Evolutionary conservation across 2,329 filamentous ascomycete genomes (phyloP).

Genomic region (Colletotrichum sp.): DNA sequence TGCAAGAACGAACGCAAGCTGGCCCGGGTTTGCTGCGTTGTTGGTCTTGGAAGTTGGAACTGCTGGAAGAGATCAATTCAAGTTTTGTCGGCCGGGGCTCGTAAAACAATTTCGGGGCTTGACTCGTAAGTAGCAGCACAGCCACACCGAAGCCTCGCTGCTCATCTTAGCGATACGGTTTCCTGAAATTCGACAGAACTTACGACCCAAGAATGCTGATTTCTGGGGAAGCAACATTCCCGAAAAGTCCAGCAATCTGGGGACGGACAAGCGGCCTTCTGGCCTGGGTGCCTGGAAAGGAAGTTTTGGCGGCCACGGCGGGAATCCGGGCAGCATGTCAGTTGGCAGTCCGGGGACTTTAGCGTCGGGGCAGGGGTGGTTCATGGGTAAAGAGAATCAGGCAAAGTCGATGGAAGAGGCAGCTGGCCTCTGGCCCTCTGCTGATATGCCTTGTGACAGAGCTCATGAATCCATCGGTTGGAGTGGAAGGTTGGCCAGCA

Average conservation of each 20-base stretch:
- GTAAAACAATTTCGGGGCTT: constrained; percentile 11
- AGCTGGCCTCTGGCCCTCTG: not conserved
- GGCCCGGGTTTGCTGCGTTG: not conserved
- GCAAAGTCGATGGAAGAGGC: not conserved
- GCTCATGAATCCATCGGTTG: not conserved
- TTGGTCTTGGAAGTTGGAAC: not conserved
- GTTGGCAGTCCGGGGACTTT: not conserved
- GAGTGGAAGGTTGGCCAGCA: not conserved
- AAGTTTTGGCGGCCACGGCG: not conserved
- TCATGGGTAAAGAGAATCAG: not conserved
- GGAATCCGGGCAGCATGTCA: not conserved
- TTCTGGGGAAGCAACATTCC: not conserved
- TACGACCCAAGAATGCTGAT: not conserved
- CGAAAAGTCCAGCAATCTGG: not conserved
- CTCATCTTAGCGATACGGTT: constrained; percentile 9
- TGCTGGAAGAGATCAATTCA: not conserved
- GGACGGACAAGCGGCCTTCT: not conserved
- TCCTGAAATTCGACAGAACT: not conserved
- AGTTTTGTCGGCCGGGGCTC: not conserved
- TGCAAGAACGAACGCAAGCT: not conserved
- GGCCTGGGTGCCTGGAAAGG: not conserved
- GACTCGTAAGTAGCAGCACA: constrained; percentile 10
- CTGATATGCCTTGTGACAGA: not conserved
- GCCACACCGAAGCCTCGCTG: constrained; percentile 12
- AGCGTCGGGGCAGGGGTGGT: not conserved